These are phyloP conservation scores for Aspergillus unguis DNA, from an alignment of 2,329 filamentous ascomycete genomes.

Conservation along the genomic window DNA sequence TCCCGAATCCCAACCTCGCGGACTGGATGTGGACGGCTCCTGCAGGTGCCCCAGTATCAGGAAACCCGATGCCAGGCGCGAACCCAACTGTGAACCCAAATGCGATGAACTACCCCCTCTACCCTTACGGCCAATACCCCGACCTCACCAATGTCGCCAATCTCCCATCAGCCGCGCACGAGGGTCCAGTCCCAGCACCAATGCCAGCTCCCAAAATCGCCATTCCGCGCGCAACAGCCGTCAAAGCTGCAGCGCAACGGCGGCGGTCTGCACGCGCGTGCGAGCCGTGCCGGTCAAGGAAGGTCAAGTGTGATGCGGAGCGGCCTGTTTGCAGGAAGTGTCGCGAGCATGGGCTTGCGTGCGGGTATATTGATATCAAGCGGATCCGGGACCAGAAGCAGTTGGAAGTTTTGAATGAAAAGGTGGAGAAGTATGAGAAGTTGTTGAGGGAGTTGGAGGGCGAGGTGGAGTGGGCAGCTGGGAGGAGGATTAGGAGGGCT, in stretches of 20 bases:
- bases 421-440: constrained; percentile 28
- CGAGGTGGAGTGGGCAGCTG: constrained; percentile 20
- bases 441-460: constrained; percentile 25
- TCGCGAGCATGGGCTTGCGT: constrained; percentile 22
- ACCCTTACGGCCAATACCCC: constrained; percentile 8
- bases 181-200: no score
- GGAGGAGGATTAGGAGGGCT: constrained; percentile 24
- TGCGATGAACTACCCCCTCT: constrained; percentile 1
- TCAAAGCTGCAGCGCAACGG: constrained; percentile 20
- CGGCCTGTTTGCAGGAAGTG: constrained; percentile 30
- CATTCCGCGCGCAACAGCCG: constrained; percentile 26
- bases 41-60: background rate
- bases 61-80: background rate
- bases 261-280: constrained; percentile 33
- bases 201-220: constrained; percentile 23
- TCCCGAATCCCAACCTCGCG: constrained; percentile 1
- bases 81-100: background rate
- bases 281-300: constrained; percentile 35
- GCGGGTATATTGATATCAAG: constrained; percentile 34
- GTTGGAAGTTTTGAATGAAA: constrained; percentile 22
- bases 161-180: no score
- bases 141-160: background rate
- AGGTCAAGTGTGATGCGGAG: constrained; percentile 35
- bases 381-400: constrained; percentile 36
- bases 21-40: constrained; percentile 15